Base-by-base conservation (phyloP, 805 yeast species). In the Babjeviella inositovora region DNA sequence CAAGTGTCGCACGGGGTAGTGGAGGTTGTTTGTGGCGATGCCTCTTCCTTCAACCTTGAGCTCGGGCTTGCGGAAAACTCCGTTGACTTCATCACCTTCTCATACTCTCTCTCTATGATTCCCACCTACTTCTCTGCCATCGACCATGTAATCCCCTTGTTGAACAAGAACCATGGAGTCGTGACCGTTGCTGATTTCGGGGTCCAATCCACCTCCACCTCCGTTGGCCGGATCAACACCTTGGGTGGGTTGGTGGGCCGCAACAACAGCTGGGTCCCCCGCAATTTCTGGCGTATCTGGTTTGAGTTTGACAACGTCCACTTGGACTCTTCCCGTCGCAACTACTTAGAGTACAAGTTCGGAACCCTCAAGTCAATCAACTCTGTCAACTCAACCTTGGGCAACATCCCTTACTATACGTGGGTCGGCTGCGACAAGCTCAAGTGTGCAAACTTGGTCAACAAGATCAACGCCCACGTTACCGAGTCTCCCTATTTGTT, bases 251-350 rank as follows among this genome's bases (percentile, higher is more conserved):
- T 70, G 32, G 61, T 61, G 15, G 62, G 68, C 37, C 59, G 92
- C 38, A 76, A 76, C 41, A 70, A 66, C 30, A 73, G 81, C 14
- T 79, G 92, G 92, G 30, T 74, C 27, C 57, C 64, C 23, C 59
- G 92, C 41, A 75, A 80, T 15, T 80, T 79, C 42, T 79, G 93
- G 93, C 62, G 84, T 39, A 53, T 73, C 20, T 80, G 93, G 93
- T 79, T 80, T 45, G 93, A 79, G 46, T 73, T 74, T 25, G 93
- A 79, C 45, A 62, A 72, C 27, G 92, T 79, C 3, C 73, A 68
- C 37, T 58, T 79, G 33, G 92, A 79, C 40, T 70, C 84, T 15
- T 63, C 82, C 6, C 67, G 92, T 51, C 67, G 93, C 50, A 82
- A 74, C 38, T 79, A 77, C 47, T 58, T 80, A 37, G 93, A 79